Base-by-base conservation (phyloP, 2,329 filamentous ascomycete genomes). In the Fusarium sp. region DNA sequence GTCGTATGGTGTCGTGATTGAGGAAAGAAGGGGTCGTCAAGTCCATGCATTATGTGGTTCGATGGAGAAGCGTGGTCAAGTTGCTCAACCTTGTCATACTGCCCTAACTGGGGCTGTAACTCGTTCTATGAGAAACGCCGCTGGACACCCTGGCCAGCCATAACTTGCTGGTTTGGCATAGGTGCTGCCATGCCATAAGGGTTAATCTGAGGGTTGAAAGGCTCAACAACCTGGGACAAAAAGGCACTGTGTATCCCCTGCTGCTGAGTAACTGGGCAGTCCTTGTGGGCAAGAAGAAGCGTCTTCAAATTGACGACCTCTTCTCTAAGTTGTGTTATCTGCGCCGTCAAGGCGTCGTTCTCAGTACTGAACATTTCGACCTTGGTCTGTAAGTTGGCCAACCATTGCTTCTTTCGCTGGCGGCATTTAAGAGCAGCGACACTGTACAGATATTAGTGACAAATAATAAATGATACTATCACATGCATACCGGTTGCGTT, bases 351-450 rank as follows among this genome's bases (percentile, higher is more conserved):
- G 4, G 91, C 91, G 79, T 99, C 96, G 73, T 98, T 98, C 83
- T 99, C 96, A 2, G 89, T 92, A 72, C 93, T 95, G 80, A 95
- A 98, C 75, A 97, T 88, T 82, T 99, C 96, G 22, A 98, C 96
- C 83, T 98, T 98, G 63, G 90, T 90, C 82, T 99, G 96, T 3
- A 99, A 88, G 77, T 98, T 98, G 38, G 94, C 93, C 66, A 98
- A 89, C 96, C 96, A 99, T 81, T 98, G 96, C 88, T 99, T 99
- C 88, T 99, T 99, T 26, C 96, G 91, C 83, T 99, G 96, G 70
- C 96, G 93, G 83, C 96, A 99, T 81, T 99, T 99, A 68, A 99
- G 87, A 7, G 96, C 96, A 72, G 96, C 96, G 74, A 99, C 95
- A 81, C 96, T 98, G 74, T 28, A 24, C 12, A 33, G 24, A 20